phyloP scores from a whole-genome alignment of 805 yeast species.

The Sungouiella thailandica region DNA sequence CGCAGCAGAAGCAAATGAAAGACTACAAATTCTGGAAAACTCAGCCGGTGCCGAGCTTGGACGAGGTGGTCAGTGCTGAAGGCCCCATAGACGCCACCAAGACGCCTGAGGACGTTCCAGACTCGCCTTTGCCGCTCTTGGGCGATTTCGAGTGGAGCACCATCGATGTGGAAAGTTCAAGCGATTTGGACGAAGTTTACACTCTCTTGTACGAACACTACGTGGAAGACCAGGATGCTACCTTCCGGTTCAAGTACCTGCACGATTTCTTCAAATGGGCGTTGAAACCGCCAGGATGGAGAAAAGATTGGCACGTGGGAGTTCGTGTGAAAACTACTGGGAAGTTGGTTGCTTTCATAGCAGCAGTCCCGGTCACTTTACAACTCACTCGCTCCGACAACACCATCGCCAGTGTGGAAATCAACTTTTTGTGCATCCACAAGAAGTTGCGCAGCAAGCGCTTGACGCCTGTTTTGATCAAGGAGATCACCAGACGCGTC shows the following conservation, averaged over 20 bases:
- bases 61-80: conserved; percentile 59
- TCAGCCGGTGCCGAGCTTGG: conserved; percentile 84
- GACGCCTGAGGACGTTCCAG: conserved; percentile 68
- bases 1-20: conserved; percentile 58
- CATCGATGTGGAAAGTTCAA: conserved; percentile 51
- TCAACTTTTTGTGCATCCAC: conserved; percentile 91
- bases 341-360: conserved; percentile 84
- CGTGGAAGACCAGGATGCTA: conserved; percentile 90
- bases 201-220: conserved; percentile 80
- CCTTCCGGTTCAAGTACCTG: conserved; percentile 86
- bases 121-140: conserved; percentile 64
- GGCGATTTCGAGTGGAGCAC: conserved; percentile 87
- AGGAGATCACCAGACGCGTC: conserved; percentile 90
- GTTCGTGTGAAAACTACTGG: conserved; percentile 76
- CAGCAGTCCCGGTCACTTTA: conserved; percentile 79
- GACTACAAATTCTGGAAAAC: conserved; percentile 97
- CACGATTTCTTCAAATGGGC: conserved; percentile 89
- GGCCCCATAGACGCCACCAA: conserved; percentile 76
- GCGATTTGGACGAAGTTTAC: conserved; percentile 72
- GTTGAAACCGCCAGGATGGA: conserved; percentile 89
- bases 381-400: conserved; percentile 48
- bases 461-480: conserved; percentile 88
- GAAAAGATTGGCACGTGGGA: conserved; percentile 85
- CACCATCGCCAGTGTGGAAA: conserved; percentile 66
- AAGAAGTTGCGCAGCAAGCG: conserved; percentile 91